A percentile compares a stretch with the other conserved stretches of the same genome.
These are phyloP conservation scores for Trichophyton rubrum DNA, from an alignment of 2,329 filamentous ascomycete species.

Conservation along the genomic window DNA sequence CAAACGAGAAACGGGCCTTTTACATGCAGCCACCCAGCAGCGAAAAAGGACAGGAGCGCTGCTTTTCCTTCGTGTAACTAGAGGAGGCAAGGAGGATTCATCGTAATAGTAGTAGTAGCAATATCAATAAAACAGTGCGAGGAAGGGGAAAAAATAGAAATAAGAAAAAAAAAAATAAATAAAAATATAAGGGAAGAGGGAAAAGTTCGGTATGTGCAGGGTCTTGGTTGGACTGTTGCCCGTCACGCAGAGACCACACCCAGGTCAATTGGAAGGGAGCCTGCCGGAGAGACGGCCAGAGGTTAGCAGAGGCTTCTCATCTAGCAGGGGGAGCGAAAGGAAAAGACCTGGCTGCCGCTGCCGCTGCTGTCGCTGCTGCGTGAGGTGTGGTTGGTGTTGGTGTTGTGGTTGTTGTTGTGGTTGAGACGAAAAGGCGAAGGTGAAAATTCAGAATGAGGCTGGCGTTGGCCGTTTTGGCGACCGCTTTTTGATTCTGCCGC, in stretches of 20 bases:
- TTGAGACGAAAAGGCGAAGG: not conserved
- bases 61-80: slow-evolving; percentile 1
- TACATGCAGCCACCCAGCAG: not conserved
- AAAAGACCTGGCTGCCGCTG: not conserved
- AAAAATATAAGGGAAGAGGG: not conserved
- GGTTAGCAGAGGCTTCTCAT: not conserved
- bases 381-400: not conserved
- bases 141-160: not conserved
- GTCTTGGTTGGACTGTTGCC: not conserved
- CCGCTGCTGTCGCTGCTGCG: not conserved
- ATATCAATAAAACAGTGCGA: not conserved
- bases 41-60: not conserved
- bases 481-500: not conserved
- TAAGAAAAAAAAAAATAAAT: not conserved
- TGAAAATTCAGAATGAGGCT: slow-evolving; percentile 6
- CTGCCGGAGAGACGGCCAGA: not conserved
- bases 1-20: not conserved
- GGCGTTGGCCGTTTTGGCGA: not conserved
- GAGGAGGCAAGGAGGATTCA: not conserved
- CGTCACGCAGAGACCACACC: not conserved
- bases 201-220: not conserved
- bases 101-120: not conserved
- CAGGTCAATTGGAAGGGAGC: not conserved
- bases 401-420: not conserved
- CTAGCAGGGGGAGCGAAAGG: not conserved